Conservation (phyloP, 2,329 filamentous ascomycete genomes). For the Monilinia polystroma region DNA sequence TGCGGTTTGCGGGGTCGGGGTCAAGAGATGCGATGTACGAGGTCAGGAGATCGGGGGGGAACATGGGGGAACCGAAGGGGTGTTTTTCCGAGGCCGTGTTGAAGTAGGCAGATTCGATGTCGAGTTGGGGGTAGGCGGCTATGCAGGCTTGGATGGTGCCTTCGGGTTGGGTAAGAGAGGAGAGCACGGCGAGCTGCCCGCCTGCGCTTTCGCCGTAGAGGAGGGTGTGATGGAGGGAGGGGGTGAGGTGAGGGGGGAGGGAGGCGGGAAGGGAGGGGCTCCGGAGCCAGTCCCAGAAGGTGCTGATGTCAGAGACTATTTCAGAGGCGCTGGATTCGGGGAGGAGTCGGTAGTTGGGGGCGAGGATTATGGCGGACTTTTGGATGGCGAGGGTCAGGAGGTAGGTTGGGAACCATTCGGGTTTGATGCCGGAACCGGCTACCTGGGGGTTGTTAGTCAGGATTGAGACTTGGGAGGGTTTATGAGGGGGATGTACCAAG, state of each 20-base stretch:
- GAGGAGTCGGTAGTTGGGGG: slow-evolving; percentile 51
- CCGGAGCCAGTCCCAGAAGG: slow-evolving; percentile 50
- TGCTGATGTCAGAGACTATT: slow-evolving; percentile 47
- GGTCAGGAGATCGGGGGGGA: too few relatives aligned
- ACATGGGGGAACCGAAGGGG: not conserved
- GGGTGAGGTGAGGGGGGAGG: slow-evolving; percentile 17
- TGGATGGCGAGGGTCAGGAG: not conserved
- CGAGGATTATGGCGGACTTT: slow-evolving; percentile 41
- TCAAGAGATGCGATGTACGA: too few relatives aligned
- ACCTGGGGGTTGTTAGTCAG: too few relatives aligned
- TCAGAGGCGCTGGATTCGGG: slow-evolving; percentile 48
- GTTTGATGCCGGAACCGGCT: not conserved
- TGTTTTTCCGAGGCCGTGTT: not conserved
- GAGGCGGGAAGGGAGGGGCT: slow-evolving; percentile 3
- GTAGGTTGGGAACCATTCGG: not conserved
- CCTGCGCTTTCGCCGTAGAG: slow-evolving; percentile 8
- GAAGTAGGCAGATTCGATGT: not conserved
- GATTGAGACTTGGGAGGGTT: too few relatives aligned
- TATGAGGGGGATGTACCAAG: not conserved
- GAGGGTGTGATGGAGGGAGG: slow-evolving; percentile 8
- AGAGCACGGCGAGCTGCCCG: not conserved
- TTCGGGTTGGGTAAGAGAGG: not conserved
- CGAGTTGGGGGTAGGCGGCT: slow-evolving; percentile 3
- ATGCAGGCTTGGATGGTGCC: not conserved
- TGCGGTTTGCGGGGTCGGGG: not conserved